Evolutionary conservation across 495 filamentous ascomycete species (phyloP).

Genomic region (Haplographium delicatum): DNA sequence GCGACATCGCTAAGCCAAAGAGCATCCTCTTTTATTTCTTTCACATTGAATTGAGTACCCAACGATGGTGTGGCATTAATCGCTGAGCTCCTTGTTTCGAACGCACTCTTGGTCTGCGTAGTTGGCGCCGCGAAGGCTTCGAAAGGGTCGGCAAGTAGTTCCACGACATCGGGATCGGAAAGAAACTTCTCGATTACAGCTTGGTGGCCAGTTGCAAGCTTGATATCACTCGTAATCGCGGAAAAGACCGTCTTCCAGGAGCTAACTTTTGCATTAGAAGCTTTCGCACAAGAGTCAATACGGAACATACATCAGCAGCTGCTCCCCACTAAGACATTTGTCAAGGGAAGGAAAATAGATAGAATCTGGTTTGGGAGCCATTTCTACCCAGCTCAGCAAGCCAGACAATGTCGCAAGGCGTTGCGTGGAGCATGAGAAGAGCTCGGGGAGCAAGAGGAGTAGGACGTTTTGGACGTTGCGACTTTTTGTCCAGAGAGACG

Average conservation of each 20-base stretch:
- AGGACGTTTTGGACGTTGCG: constrained; percentile 1
- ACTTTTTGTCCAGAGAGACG: too few species aligned
- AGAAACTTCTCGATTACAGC: constrained; percentile 57
- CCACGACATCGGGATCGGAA: constrained; percentile 57
- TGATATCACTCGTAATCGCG: constrained; percentile 39
- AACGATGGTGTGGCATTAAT: constrained; percentile 74
- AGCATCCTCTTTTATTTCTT: constrained; percentile 79
- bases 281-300: not conserved
- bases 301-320: constrained; percentile 51
- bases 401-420: constrained; percentile 23
- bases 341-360: constrained; percentile 59
- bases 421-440: constrained; percentile 22
- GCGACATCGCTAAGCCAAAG: constrained; percentile 76
- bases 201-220: constrained; percentile 32
- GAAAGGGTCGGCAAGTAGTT: constrained; percentile 58
- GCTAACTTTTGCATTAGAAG: constrained; percentile 16
- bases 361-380: constrained; percentile 58
- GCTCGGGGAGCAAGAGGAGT: not conserved
- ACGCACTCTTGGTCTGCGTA: constrained; percentile 59
- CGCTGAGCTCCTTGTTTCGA: constrained; percentile 85
- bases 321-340: constrained; percentile 53
- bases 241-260: constrained; percentile 74
- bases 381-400: constrained; percentile 56
- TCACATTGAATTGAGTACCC: constrained; percentile 64
- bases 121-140: constrained; percentile 55